phyloP scores from a whole-genome alignment of 768 basidiomycete genomes.

The Kwoniella bestiolae region DNA sequence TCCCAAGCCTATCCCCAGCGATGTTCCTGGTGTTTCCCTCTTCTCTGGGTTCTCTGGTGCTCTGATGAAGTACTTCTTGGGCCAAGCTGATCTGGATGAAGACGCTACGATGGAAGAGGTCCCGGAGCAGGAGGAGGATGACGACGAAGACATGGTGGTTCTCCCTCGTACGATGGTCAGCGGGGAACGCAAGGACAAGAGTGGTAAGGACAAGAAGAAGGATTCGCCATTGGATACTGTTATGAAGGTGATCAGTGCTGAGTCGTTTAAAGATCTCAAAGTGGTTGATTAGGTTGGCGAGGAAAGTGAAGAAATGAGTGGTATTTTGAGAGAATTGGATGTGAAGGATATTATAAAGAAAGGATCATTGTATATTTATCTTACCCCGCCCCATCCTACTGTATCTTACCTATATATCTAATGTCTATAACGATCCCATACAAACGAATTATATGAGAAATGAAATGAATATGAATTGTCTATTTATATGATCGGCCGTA shows the following conservation, averaged over 20 bases:
- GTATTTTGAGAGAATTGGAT: no score
- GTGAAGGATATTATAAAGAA: not conserved
- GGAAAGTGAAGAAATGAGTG: not conserved
- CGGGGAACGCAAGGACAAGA: not conserved
- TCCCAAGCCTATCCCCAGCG: constrained; percentile 63
- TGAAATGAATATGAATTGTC: not conserved
- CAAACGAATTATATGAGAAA: not conserved
- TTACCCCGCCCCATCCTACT: not conserved
- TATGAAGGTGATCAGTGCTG: constrained; percentile 24
- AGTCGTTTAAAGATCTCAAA: constrained; percentile 29
- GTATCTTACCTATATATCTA: not conserved
- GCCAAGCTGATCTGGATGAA: constrained; percentile 27
- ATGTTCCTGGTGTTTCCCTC: constrained; percentile 68
- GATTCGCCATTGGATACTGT: constrained; percentile 29
- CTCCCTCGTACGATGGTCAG: not conserved
- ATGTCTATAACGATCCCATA: constrained; percentile 7
- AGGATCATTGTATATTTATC: not conserved
- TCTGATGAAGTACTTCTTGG: constrained; percentile 75
- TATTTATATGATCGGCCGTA: not conserved
- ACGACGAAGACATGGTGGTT: constrained; percentile 9
- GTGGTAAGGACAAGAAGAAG: constrained; percentile 28
- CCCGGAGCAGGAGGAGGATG: constrained; percentile 14
- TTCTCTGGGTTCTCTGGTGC: constrained; percentile 72
- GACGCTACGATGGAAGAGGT: constrained; percentile 20
- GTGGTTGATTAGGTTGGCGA: constrained; percentile 28